phyloP scores from a whole-genome alignment of 2,329 filamentous ascomycete genomes.

The Sarocladiaceae sp. region DNA sequence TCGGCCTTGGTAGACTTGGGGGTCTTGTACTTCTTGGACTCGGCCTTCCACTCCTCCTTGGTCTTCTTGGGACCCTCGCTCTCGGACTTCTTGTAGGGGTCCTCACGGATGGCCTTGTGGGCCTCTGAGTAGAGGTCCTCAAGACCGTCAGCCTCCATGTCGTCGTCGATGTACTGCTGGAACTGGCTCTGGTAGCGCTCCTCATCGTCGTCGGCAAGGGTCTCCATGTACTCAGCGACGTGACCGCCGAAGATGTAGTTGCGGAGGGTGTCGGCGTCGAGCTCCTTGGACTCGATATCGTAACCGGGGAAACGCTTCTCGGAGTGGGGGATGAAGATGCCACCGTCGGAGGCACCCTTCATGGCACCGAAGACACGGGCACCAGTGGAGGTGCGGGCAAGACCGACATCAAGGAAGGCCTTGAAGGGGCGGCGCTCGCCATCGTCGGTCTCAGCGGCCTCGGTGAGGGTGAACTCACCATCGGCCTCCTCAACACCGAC shows the following conservation, averaged over 20 bases:
- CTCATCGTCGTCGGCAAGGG: conserved; percentile 97
- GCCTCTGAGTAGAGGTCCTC: conserved; percentile 96
- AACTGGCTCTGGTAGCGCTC: conserved; percentile 99
- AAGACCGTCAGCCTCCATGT: conserved; percentile 90
- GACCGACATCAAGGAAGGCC: conserved; percentile 96
- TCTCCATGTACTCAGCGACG: conserved; percentile 99
- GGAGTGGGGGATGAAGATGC: conserved; percentile 94
- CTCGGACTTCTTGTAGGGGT: conserved; percentile 93
- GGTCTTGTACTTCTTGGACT: conserved; percentile 84
- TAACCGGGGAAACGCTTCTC: conserved; percentile 99
- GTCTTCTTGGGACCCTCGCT: conserved; percentile 77
- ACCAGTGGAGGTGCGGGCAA: conserved; percentile 94
- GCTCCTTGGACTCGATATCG: conserved; percentile 97
- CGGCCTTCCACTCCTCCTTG: conserved; percentile 96
- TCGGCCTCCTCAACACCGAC: conserved; percentile 93
- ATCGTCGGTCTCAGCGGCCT: conserved; percentile 86
- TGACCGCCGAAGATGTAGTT: conserved; percentile 99
- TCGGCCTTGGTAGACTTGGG: conserved; percentile 77
- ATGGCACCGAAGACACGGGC: conserved; percentile 98
- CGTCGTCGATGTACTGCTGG: conserved; percentile 95
- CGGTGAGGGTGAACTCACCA: conserved; percentile 93
- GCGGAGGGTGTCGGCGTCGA: conserved; percentile 93
- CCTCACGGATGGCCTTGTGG: conserved; percentile 94
- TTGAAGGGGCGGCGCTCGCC: conserved; percentile 98
- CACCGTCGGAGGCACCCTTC: conserved; percentile 99